A percentile compares a stretch with the other conserved stretches of the same genome.
Evolutionary conservation across 2,329 filamentous ascomycete species (phyloP).

Genomic region (Penicillium sp.): DNA sequence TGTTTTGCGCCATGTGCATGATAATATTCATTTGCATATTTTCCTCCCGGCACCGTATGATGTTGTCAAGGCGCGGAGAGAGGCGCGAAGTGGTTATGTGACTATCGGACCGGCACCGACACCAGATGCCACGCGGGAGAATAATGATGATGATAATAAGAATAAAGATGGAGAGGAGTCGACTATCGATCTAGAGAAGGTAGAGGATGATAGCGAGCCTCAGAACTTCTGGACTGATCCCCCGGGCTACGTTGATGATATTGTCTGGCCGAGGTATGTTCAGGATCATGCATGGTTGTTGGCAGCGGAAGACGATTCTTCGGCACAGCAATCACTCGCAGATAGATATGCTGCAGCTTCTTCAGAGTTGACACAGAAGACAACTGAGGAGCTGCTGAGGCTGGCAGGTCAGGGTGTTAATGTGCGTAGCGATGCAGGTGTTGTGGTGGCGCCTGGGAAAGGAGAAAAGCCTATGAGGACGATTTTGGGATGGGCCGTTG

Average conservation of each 20-base stretch:
- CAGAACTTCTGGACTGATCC: constrained; percentile 95
- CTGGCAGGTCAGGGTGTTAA: constrained; percentile 31
- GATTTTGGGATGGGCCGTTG: constrained; percentile 66
- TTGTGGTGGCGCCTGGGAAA: constrained; percentile 46
- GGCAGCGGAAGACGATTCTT: constrained; percentile 58
- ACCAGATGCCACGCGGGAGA: constrained; percentile 14
- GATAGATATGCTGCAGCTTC: not conserved
- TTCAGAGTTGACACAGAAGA: constrained; percentile 29
- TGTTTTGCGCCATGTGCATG: constrained; percentile 27
- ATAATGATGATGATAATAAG: not conserved
- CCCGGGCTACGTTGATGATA: constrained; percentile 84
- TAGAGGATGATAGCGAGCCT: constrained; percentile 25
- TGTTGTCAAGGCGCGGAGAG: constrained; percentile 36
- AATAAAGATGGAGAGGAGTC: not conserved
- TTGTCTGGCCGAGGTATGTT: constrained; percentile 96
- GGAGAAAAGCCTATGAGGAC: constrained; percentile 58
- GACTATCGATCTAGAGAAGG: constrained; percentile 23
- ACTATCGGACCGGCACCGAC: constrained; percentile 40
- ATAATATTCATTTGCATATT: constrained; percentile 65
- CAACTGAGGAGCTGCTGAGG: constrained; percentile 25
- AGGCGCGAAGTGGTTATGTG: constrained; percentile 44
- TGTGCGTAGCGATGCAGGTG: constrained; percentile 44
- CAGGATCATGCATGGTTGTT: constrained; percentile 79
- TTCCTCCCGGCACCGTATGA: constrained; percentile 69
- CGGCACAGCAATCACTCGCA: constrained; percentile 20